Percentiles rank a stretch among this genome's conserved stretches.
Evolutionary conservation across 768 basidiomycete species (phyloP).

Genomic region (Boletellus sp.): DNA sequence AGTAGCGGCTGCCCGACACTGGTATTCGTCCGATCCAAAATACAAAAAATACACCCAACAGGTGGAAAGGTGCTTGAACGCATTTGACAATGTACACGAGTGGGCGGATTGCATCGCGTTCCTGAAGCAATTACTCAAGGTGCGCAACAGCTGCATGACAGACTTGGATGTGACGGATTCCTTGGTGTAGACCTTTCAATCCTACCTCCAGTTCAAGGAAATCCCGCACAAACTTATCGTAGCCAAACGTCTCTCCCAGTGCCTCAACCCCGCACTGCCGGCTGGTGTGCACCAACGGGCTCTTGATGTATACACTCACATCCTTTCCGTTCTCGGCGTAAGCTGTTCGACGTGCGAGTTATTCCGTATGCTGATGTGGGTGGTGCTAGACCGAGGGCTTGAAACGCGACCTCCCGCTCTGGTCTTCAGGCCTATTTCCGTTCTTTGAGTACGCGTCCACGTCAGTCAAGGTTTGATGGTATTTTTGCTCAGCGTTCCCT

Average conservation of each 20-base stretch:
- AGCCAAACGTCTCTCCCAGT: conserved; percentile 92
- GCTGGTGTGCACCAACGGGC: conserved; percentile 96
- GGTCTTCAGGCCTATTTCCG: conserved; percentile 95
- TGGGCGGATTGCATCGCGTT: conserved; percentile 99
- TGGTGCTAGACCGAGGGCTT: conserved; percentile 74
- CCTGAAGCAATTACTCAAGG: conserved; percentile 90
- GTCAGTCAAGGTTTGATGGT: conserved; percentile 76
- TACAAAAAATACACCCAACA: conserved; percentile 91
- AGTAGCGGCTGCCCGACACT: conserved; percentile 48
- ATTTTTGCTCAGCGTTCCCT: conserved; percentile 4
- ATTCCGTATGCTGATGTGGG: conserved; percentile 6
- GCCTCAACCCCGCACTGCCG: conserved; percentile 95
- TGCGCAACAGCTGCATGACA: conserved; percentile 26
- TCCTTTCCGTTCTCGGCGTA: conserved; percentile 88
- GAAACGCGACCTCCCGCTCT: conserved; percentile 79
- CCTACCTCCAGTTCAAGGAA: conserved; percentile 91
- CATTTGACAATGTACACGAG: conserved; percentile 95
- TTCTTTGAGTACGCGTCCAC: conserved; percentile 99
- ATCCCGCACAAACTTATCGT: conserved; percentile 94
- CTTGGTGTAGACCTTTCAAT: conserved; percentile 76
- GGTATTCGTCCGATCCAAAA: conserved; percentile 79
- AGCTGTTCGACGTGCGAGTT: conserved; percentile 27
- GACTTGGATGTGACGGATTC: neutral
- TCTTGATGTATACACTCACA: conserved; percentile 90
- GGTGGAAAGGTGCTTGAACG: conserved; percentile 88